Conservation (phyloP, 31 red algal genomes). For the Asparagopsis taxiformis region DNA sequence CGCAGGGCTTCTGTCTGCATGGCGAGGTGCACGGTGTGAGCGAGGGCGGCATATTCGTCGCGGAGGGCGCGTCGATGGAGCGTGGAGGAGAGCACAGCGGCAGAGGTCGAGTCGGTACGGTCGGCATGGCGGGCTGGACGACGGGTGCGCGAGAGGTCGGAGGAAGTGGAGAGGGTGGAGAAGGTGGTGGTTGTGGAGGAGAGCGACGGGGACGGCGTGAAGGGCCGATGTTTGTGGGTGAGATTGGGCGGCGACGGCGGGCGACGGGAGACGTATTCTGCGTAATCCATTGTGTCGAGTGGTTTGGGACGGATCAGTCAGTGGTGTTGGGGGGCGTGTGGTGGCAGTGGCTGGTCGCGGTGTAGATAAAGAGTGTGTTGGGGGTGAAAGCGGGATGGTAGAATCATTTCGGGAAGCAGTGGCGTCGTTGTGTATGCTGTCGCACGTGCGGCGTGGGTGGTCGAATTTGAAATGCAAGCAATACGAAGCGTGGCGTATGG, state of each 20-base stretch:
- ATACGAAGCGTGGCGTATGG: no score
- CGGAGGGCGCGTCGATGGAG: constrained; percentile 5
- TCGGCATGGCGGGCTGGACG: background rate
- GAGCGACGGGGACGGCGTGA: no score
- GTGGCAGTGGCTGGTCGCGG: background rate
- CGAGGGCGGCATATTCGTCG: constrained; percentile 30
- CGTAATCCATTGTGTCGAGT: constrained; percentile 6
- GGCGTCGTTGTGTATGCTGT: no score
- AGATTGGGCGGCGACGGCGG: no score
- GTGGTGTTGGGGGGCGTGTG: background rate
- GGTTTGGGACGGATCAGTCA: background rate
- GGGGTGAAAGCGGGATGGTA: no score
- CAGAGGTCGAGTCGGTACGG: background rate
- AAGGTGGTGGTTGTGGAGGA: no score
- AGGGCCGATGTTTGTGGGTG: no score
- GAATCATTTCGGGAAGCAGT: no score
- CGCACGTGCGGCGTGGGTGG: no score
- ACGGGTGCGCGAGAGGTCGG: background rate
- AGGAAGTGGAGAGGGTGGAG: background rate
- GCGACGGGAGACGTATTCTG: background rate
- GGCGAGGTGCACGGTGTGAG: constrained; percentile 11
- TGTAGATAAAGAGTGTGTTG: no score
- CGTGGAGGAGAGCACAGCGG: background rate
- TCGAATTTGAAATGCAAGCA: no score
- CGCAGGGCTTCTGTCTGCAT: constrained; percentile 1